Base-by-base conservation (phyloP, 371 early-diverging fungal species). In the Gilbertella persicaria region DNA sequence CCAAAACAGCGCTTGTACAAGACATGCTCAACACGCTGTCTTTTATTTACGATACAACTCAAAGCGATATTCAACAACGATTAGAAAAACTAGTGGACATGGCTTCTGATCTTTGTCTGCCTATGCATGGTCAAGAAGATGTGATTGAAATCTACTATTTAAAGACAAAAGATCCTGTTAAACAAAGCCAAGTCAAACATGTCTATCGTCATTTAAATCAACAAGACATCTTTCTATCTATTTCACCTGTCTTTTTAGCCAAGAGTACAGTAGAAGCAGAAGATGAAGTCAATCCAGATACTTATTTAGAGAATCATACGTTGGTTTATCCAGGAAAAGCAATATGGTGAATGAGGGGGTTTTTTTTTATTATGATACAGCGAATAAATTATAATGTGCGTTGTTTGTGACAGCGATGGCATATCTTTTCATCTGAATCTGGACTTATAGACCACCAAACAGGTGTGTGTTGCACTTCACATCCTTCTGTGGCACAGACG, bases 91-190 rank as follows among this genome's bases (percentile, higher is more conserved):
- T 62, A 7, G 50, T 62, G 0, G 62, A 62, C 8, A 57, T 62
- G 58, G 62, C 62, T n/a, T 10, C 49, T n/a, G 53, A 62, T 24
- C 19, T 62, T 7, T 46, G 52, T 48, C 35, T 62, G n/a, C 62
- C 62, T 14, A 53, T 62, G 10, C 41, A 49, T 21, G 58, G 62
- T 5, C 62, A 62, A 33, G 62, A 57, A 16, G 57, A 55, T 43
- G 13, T 30, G 4, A 28, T 62, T 9, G 19, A 37, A 16, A 48
- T 56, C 4, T 26, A 41, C n/a, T 7, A 42, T 36, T 17, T 53
- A 8, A 19, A 26, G 10, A 9, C 4, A 0, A 42, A 20, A 3
- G 45, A 52, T 10, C 20, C 10, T 19, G 53, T 60, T 4, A 37
- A 36, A 17, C 38, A 25, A 39, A 40, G 14, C 8, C 62, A 62